Conservation (phyloP, 2,329 filamentous ascomycete genomes). For the Capronia americana region DNA sequence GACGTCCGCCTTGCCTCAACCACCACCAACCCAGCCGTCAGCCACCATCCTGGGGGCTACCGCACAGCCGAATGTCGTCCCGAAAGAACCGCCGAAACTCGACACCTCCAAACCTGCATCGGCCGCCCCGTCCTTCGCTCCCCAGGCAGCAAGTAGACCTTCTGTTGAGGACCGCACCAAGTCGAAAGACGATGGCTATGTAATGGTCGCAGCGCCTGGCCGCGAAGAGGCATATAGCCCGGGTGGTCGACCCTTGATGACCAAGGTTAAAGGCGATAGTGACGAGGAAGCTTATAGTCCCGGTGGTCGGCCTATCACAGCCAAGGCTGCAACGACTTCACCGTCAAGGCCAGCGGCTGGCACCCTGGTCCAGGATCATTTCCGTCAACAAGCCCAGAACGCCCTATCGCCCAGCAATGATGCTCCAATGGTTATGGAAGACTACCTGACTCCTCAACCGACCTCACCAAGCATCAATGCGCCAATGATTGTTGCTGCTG, state of each 20-base stretch:
- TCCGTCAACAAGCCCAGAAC: conserved; percentile 32
- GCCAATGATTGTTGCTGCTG: conserved; percentile 28
- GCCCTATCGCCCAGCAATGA: conserved; percentile 36
- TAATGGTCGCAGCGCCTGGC: conserved; percentile 40
- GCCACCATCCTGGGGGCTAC: not conserved
- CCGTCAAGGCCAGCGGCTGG: not conserved
- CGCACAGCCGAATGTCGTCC: not conserved
- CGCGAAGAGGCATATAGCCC: conserved; percentile 56
- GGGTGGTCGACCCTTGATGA: conserved; percentile 55
- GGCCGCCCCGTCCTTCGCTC: not conserved
- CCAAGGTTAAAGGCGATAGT: conserved; percentile 39
- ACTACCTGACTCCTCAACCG: conserved; percentile 34
- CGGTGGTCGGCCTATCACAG: conserved; percentile 13
- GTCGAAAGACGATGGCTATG: conserved; percentile 26
- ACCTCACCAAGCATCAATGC: conserved; percentile 37
- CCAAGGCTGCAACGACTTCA: not conserved
- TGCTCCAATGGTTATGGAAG: conserved; percentile 41
- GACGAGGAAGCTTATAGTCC: conserved; percentile 56
- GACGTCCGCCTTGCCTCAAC: not conserved
- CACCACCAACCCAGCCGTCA: not conserved
- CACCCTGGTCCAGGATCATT: conserved; percentile 19
- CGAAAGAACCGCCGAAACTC: conserved; percentile 4
- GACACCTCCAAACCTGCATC: not conserved
- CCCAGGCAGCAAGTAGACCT: not conserved
- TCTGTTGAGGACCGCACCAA: not conserved